Evolutionary conservation across 257 asterid genomes (phyloP).

Genomic region (Knoxia roxburghii): DNA sequence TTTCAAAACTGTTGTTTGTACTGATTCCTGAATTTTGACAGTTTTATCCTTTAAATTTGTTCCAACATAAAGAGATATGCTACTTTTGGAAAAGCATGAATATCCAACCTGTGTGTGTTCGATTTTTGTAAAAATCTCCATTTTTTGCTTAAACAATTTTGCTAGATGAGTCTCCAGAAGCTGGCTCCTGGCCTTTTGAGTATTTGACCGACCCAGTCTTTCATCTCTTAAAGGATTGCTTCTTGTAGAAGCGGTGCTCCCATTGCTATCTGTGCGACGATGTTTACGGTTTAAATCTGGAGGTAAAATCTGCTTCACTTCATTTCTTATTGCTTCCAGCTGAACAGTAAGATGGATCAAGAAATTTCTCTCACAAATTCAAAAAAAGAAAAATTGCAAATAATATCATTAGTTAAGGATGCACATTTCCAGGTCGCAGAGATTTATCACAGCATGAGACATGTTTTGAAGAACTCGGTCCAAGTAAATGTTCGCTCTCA

Average conservation of each 20-base stretch:
- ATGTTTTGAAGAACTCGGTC: background rate
- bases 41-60: slow-evolving; percentile 10
- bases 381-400: background rate
- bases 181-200: slow-evolving; percentile 94
- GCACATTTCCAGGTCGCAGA: background rate
- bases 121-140: slow-evolving; percentile 86
- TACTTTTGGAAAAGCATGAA: slow-evolving; percentile 14
- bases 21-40: slow-evolving; percentile 67
- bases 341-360: slow-evolving; percentile 29
- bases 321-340: slow-evolving; percentile 54
- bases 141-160: slow-evolving; percentile 85
- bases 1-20: slow-evolving; percentile 57
- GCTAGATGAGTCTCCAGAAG: slow-evolving; percentile 97
- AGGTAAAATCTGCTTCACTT: slow-evolving; percentile 75
- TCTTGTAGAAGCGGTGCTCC: slow-evolving; percentile 91
- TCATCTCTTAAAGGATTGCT: slow-evolving; percentile 93
- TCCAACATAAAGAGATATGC: slow-evolving; percentile 1
- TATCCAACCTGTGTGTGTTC: slow-evolving; percentile 82
- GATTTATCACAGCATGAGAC: background rate
- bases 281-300: slow-evolving; percentile 65
- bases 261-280: slow-evolving; percentile 82
- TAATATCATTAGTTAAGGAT: slow-evolving; percentile 2
- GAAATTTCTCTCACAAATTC: slow-evolving; percentile 8
- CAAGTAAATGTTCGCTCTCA: background rate
- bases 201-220: slow-evolving; percentile 56